Evolutionary conservation across 2,329 filamentous ascomycete genomes (phyloP).

Genomic region (Zopfia rhizophila): DNA sequence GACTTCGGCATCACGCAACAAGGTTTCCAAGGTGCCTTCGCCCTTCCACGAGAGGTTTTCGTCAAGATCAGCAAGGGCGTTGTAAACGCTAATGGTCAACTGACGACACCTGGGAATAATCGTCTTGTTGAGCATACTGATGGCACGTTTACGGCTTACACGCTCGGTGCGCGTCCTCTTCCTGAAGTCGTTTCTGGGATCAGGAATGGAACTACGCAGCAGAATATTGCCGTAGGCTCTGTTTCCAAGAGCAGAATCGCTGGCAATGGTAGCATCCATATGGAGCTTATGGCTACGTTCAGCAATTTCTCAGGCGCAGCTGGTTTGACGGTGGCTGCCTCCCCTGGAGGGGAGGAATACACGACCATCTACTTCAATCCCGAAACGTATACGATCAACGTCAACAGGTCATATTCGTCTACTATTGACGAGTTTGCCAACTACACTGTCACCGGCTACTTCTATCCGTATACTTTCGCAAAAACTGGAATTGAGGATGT

Average conservation of each 20-base stretch:
- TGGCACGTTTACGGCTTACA: slow-evolving; percentile 56
- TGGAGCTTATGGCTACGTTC: slow-evolving; percentile 55
- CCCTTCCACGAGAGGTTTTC: slow-evolving; percentile 59
- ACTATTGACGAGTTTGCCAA: slow-evolving; percentile 55
- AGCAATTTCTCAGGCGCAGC: slow-evolving; percentile 51
- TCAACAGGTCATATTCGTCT: slow-evolving; percentile 57
- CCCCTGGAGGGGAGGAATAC: slow-evolving; percentile 55
- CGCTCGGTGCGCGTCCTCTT: slow-evolving; percentile 56
- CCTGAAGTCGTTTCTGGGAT: slow-evolving; percentile 57
- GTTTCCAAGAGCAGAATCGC: slow-evolving; percentile 36
- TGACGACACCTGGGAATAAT: slow-evolving; percentile 48
- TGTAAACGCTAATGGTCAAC: slow-evolving; percentile 45
- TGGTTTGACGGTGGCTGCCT: slow-evolving; percentile 56
- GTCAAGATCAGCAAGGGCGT: slow-evolving; percentile 56
- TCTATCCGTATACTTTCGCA: slow-evolving; percentile 56
- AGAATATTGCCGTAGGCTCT: slow-evolving; percentile 30
- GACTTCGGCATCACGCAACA: slow-evolving; percentile 54
- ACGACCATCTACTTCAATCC: slow-evolving; percentile 59
- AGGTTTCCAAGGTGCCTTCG: slow-evolving; percentile 58
- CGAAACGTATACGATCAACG: slow-evolving; percentile 57
- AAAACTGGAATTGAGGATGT: slow-evolving; percentile 52
- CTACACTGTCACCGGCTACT: slow-evolving; percentile 58
- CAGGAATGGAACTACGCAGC: slow-evolving; percentile 40
- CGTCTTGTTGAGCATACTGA: slow-evolving; percentile 46
- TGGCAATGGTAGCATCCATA: slow-evolving; percentile 47